These are phyloP conservation scores for Spergularia bocconei DNA, from an alignment of 148 eudicot genomes.

Conservation along the genomic window DNA sequence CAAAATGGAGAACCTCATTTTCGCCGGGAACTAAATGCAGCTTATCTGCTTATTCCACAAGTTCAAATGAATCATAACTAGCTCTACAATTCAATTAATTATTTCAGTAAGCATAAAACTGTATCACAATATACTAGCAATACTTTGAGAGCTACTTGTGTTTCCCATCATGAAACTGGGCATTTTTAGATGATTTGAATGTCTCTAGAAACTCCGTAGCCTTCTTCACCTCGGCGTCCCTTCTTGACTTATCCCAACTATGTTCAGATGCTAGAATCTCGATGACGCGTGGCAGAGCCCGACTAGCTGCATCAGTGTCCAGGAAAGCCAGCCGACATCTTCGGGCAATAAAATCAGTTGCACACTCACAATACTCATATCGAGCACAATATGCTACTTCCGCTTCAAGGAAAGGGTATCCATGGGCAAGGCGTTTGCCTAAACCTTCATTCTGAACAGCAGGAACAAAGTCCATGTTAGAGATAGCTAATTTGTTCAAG, in stretches of 20 bases:
- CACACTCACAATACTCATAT: constrained; percentile 89
- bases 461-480: not conserved
- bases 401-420: constrained; percentile 93
- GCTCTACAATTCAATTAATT: too few relatives aligned
- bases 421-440: constrained; percentile 98
- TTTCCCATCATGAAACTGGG: constrained; percentile 92
- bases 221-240: constrained; percentile 52
- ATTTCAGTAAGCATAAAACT: too few relatives aligned
- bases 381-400: constrained; percentile 99
- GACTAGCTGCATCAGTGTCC: constrained; percentile 88
- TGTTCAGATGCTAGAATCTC: constrained; percentile 81
- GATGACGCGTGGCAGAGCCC: constrained; percentile 76
- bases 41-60: too few relatives aligned
- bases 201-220: constrained; percentile 71
- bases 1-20: too few relatives aligned
- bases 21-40: too few relatives aligned
- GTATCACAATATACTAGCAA: not conserved
- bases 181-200: constrained; percentile 88
- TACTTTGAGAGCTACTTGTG: constrained; percentile 44
- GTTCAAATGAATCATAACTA: too few relatives aligned
- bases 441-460: constrained; percentile 68
- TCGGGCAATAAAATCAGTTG: constrained; percentile 84
- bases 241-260: constrained; percentile 79
- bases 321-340: constrained; percentile 95
- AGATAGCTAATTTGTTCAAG: too few relatives aligned